Evolutionary conservation across 345 rosid species (phyloP).

Genomic region (Lumnitzera racemosa): DNA sequence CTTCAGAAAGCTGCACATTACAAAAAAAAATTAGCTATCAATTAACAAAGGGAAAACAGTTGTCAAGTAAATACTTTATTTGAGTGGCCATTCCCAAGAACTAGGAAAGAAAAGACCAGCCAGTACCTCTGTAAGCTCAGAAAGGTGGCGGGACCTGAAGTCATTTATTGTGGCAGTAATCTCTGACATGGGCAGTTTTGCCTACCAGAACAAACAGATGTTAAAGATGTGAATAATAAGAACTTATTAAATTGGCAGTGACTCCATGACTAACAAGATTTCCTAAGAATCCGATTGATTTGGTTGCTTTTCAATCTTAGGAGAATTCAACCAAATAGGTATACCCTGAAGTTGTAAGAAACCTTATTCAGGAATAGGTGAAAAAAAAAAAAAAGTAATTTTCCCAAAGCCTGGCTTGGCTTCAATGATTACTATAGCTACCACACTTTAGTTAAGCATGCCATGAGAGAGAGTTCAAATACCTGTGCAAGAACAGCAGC

Average conservation of each 20-base stretch:
- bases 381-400: no score
- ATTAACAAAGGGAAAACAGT: neutral
- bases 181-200: constrained; percentile 81
- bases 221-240: neutral
- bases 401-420: no score
- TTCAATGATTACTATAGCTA: neutral
- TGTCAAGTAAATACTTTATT: neutral
- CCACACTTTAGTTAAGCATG: neutral
- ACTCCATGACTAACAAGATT: no score
- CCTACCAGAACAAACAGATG: constrained; percentile 28
- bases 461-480: constrained; percentile 5
- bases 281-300: no score
- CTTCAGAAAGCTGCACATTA: constrained; percentile 60
- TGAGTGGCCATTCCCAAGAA: neutral
- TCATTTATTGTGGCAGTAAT: constrained; percentile 87
- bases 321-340: no score
- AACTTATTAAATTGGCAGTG: no score
- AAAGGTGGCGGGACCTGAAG: constrained; percentile 86
- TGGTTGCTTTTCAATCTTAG: no score
- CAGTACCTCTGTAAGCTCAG: constrained; percentile 93
- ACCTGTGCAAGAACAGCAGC: constrained; percentile 99
- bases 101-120: constrained; percentile 1
- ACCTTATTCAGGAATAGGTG: no score
- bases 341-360: no score
- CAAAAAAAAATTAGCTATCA: neutral